Conservation (phyloP, 148 eudicot genomes). For the Rhododendron vialii region DNA sequence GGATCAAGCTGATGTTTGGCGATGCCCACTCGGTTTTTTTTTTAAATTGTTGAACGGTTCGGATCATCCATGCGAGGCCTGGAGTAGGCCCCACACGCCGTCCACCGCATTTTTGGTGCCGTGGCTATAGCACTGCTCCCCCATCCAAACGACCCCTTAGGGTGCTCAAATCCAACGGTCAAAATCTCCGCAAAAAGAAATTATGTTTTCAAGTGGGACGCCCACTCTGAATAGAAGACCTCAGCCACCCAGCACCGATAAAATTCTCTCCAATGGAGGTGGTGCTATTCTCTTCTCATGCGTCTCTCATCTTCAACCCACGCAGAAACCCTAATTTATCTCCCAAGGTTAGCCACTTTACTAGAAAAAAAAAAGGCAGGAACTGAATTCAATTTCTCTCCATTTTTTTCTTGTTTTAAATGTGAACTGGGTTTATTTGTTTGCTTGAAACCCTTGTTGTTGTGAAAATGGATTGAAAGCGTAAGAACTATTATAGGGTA, state of each 20-base stretch:
- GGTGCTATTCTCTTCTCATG: neutral
- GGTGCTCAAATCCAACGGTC: neutral
- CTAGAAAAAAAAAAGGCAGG: neutral
- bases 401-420: neutral
- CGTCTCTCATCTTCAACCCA: constrained; percentile 2
- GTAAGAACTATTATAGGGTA: neutral
- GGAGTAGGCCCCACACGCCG: too few species aligned
- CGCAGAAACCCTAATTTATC: neutral
- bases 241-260: neutral
- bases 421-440: neutral
- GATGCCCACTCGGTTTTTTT: too few species aligned
- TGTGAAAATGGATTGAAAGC: neutral
- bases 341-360: neutral
- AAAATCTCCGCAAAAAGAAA: neutral
- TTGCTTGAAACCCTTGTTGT: neutral
- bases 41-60: too few species aligned
- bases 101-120: too few species aligned
- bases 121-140: too few species aligned
- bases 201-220: neutral
- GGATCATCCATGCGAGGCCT: too few species aligned
- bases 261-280: neutral
- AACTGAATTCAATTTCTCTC: neutral
- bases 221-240: neutral
- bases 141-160: too few species aligned
- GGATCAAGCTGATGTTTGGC: too few species aligned